Evolutionary conservation across 257 asterid genomes (phyloP), one percentile per base, ranked within the genome.

Genomic region (Solanum pimpinellifolium): DNA sequence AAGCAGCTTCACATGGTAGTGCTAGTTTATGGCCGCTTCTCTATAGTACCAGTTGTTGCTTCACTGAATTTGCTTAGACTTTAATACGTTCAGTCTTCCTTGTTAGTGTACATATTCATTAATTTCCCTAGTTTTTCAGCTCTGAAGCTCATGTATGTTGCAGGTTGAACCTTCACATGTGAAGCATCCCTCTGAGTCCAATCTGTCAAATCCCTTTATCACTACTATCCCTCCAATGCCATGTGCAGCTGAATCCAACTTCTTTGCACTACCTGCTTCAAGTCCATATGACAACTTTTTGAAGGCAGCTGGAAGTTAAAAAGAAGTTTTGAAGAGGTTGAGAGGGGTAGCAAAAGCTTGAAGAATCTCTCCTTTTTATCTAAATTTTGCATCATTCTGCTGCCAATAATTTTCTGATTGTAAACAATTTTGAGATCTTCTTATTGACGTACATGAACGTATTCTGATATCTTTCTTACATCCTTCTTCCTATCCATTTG

Each of bases 261-360:
- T 88, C 84, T 88, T 94, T 76, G 90, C 86, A 21, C 90, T 94
- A 88, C 98, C 98, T 59, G 91, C 93, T 82, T 83, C 95, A 56
- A 93, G 96, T 89, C 98, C 98, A 82, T 95, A 88, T 39, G 98
- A 95, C 90, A 95, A 93, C 92, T 93, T 95, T 90, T 89, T 95
- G 93, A 95, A 94, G 91, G 98, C 98, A 80, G 98, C 93, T 70
- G 96, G 97, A 33, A 88, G 95, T 89, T 94, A 89, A 93, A 72
- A 37, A 37, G 0, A 72, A 69, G 41, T 49, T 47, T 80, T 46
- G 29, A 46, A 78, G 41, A 78, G 84, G 15, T 46, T 78, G 42
- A 46, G 84, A 78, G 68, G 68, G 65, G 66, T 25, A 78, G 84
- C 84, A 46, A 46, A 49, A 80, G 85, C 69, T 80, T 80, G 68